A percentile compares a stretch with the other conserved stretches of the same genome.
Conservation (phyloP, 257 asterid species). For the Knoxia roxburghii region DNA sequence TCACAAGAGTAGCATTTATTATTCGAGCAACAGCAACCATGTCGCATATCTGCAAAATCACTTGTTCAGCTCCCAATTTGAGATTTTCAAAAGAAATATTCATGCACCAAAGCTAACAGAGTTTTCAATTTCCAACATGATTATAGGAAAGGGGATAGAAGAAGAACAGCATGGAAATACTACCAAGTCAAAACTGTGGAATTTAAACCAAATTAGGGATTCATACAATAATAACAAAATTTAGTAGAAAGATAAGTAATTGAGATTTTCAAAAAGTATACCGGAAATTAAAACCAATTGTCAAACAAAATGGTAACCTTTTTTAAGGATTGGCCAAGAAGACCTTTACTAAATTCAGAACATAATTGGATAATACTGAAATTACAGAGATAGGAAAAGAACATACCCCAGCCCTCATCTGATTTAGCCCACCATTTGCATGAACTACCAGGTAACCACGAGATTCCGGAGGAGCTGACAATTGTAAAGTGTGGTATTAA, state of each 20-base stretch:
- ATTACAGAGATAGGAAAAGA: slow-evolving; percentile 13
- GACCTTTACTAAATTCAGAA: too few relatives aligned
- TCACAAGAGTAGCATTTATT: slow-evolving; percentile 91
- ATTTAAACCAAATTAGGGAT: not conserved
- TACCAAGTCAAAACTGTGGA: not conserved
- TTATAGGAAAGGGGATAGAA: not conserved
- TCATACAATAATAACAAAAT: not conserved
- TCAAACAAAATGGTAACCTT: too few relatives aligned
- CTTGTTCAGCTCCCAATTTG: slow-evolving; percentile 1
- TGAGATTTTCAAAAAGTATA: not conserved
- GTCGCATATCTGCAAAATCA: slow-evolving; percentile 76
- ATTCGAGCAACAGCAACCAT: slow-evolving; percentile 98
- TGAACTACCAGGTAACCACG: slow-evolving; percentile 83
- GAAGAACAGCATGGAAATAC: not conserved
- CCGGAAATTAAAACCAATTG: too few relatives aligned
- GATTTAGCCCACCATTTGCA: slow-evolving; percentile 97
- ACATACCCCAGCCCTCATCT: slow-evolving; percentile 95
- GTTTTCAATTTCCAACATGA: not conserved
- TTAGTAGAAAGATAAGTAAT: not conserved
- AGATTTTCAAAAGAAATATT: not conserved
- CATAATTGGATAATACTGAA: too few relatives aligned
- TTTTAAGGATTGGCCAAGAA: too few relatives aligned
- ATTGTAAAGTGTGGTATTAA: slow-evolving; percentile 2
- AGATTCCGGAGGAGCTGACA: slow-evolving; percentile 69
- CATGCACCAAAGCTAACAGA: too few relatives aligned